Evolutionary conservation across 495 filamentous ascomycete species (phyloP), one percentile per base, ranked within the genome.

Genomic region (Choiromyces venosus): DNA sequence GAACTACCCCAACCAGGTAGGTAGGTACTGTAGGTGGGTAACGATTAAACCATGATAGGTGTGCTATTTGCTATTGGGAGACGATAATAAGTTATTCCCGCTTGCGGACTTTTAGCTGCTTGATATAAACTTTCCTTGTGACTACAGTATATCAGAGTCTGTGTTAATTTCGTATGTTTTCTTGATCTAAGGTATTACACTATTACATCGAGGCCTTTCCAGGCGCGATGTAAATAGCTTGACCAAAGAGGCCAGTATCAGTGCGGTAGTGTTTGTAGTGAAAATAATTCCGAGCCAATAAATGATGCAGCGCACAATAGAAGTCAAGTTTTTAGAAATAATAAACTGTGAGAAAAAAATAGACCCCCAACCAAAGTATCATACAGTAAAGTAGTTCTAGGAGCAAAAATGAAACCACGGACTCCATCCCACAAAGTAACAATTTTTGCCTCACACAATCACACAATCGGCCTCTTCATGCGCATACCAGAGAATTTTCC

Each of bases 311-410:
- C 14, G 16, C 12, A 29, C 52, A 61, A 5, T 3, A 14, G 25
- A 61, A 33, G 4, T 29, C 12, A 33, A 6, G 25, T 61, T 61
- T 61, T 61, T 61, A 1, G 25, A 16, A 16, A 61, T 61, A 29
- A 61, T 61, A 61, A 29, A 33, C 52, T 18, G 52, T 29, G 52
- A 40, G 44, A 67, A 67, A 72, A 74, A 52, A 37, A 74, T 46
- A 21, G 46, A 73, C 56, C 66, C 67, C 67, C 66, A 66, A 72
- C 66, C 37, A 52, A 78, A 71, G 37, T 81, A 76, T 72, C 72
- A 69, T 66, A 72, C 70, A 78, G 39, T 78, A 74, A 67, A 46
- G 37, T 40, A 36, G 46, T 68, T 42, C 74, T 71, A 42, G 73
- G 73, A 52, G 71, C 70, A 36, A 65, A 42, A 67, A 73, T 39